phyloP scores from a whole-genome alignment of 2,329 filamentous ascomycete genomes.

The Colletotrichum melonis region DNA sequence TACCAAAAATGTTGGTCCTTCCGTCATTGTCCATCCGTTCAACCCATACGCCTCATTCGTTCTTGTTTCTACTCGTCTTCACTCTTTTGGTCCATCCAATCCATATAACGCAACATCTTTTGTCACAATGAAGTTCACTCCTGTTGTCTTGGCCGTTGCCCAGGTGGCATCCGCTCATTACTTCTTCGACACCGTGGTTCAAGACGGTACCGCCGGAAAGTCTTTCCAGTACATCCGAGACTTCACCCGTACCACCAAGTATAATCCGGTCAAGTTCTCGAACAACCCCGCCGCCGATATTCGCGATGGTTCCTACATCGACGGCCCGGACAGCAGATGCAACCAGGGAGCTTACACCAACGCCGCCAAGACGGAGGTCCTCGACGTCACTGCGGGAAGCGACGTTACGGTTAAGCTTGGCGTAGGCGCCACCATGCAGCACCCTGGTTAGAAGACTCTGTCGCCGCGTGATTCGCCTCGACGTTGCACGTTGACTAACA shows the following conservation, averaged over 20 bases:
- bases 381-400: slow-evolving; percentile 40
- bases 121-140: slow-evolving; percentile 38
- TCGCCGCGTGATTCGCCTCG: background rate
- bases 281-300: slow-evolving; percentile 40
- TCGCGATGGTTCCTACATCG: slow-evolving; percentile 38
- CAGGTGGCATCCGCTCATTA: slow-evolving; percentile 43
- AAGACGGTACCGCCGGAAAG: slow-evolving; percentile 37
- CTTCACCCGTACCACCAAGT: slow-evolving; percentile 40
- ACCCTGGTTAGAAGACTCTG: slow-evolving; percentile 36
- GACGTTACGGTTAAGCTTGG: slow-evolving; percentile 39
- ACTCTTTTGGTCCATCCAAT: background rate
- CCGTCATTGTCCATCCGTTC: background rate
- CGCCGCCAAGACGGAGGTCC: slow-evolving; percentile 38
- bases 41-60: background rate
- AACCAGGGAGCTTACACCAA: slow-evolving; percentile 43
- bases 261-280: slow-evolving; percentile 44
- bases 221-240: slow-evolving; percentile 41
- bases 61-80: background rate
- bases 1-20: background rate
- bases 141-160: slow-evolving; percentile 36
- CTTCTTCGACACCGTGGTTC: slow-evolving; percentile 42
- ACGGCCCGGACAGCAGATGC: slow-evolving; percentile 42
- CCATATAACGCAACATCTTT: background rate
- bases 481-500: background rate
- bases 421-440: slow-evolving; percentile 37